Conservation (phyloP, 1,139 yeast species). For the Pichia sp. region DNA sequence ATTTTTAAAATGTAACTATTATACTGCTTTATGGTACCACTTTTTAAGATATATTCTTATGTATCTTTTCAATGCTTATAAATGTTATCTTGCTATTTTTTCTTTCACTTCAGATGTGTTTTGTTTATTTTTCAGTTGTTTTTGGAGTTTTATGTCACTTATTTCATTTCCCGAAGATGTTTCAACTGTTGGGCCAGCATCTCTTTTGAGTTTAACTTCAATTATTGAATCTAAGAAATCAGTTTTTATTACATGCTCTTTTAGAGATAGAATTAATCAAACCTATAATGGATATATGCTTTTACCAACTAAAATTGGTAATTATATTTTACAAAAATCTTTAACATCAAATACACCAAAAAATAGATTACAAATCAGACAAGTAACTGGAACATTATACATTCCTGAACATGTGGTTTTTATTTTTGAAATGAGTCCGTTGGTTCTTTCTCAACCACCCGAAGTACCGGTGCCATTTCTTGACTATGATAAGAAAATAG, state of each 20-base stretch:
- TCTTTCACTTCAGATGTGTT: neutral
- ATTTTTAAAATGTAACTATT: conserved; percentile 7
- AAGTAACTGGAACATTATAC: conserved; percentile 15
- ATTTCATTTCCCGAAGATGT: conserved; percentile 16
- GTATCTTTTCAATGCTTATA: conserved; percentile 10
- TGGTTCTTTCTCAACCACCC: conserved; percentile 33
- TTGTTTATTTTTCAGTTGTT: conserved; percentile 1
- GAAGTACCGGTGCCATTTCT: conserved; percentile 39
- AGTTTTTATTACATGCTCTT: too few relatives aligned
- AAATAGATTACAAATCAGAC: conserved; percentile 14
- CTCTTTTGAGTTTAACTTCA: conserved; percentile 8
- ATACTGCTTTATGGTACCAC: conserved; percentile 5
- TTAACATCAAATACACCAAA: conserved; percentile 19
- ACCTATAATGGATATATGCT: neutral
- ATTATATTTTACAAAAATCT: conserved; percentile 19
- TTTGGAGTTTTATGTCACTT: conserved; percentile 19
- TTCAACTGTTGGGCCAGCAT: conserved; percentile 5
- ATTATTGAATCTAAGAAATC: neutral
- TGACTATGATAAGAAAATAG: conserved; percentile 34
- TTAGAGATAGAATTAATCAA: neutral
- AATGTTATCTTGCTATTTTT: conserved; percentile 1
- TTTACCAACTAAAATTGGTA: conserved; percentile 19
- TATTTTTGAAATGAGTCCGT: conserved; percentile 24
- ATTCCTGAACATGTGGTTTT: conserved; percentile 20
- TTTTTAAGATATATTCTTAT: conserved; percentile 9